Conservation (phyloP, 208 protist species). For the Trypanosoma avium region DNA sequence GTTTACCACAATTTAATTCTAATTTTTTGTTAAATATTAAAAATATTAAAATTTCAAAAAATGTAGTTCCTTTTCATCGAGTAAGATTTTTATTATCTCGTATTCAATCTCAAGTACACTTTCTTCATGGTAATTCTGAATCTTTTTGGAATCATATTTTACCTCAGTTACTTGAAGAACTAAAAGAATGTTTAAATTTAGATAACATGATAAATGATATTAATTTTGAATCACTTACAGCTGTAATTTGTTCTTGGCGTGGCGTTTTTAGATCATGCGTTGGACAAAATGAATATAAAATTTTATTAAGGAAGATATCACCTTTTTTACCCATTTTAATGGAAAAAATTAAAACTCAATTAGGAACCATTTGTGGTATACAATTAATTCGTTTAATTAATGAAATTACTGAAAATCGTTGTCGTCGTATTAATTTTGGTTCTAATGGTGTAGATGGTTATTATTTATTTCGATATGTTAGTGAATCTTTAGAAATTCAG, state of each 20-base stretch:
- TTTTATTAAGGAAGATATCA: conserved; percentile 11
- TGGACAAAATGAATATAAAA: conserved; percentile 23
- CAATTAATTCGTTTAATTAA: conserved; percentile 25
- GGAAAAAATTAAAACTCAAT: conserved; percentile 5
- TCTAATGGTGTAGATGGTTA: conserved; percentile 27
- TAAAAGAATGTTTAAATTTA: conserved; percentile 3
- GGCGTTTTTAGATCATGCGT: conserved; percentile 23
- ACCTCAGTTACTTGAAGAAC: conserved; percentile 5
- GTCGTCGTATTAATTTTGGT: conserved; percentile 29
- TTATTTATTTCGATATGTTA: conserved; percentile 24
- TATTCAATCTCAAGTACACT: conserved; percentile 19
- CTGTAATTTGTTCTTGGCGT: conserved; percentile 24
- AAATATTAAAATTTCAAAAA: background rate
- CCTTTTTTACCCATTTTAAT: conserved; percentile 4
- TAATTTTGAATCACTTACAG: background rate
- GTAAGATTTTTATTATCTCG: conserved; percentile 17
- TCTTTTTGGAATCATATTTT: background rate
- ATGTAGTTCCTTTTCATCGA: background rate
- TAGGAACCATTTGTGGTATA: conserved; percentile 20
- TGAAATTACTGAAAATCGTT: conserved; percentile 31
- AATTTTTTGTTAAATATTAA: background rate
- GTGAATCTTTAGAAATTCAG: conserved; percentile 7
- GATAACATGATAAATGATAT: background rate
- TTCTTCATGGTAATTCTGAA: conserved; percentile 11
- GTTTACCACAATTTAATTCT: conserved; percentile 24